Evolutionary conservation across 441 rosid genomes (phyloP).

Genomic region (Adansonia madagascariensis): DNA sequence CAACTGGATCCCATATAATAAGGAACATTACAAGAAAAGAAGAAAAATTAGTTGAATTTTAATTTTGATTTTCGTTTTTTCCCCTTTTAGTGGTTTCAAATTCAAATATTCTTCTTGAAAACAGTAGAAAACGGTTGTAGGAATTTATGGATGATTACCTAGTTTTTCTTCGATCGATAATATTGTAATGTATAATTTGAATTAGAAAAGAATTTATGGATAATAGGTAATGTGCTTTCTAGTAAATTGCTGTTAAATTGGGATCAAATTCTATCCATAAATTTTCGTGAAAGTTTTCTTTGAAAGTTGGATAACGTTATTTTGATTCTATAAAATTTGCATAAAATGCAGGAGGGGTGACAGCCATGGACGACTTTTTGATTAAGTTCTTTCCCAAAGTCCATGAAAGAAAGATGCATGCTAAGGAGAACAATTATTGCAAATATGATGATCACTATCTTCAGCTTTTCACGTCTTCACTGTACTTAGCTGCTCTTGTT

Average conservation of each 20-base stretch:
- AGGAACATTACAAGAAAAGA: no score
- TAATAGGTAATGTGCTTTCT: background rate
- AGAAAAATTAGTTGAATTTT: no score
- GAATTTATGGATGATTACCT: no score
- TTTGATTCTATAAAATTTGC: background rate
- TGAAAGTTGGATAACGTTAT: background rate
- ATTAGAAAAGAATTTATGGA: background rate
- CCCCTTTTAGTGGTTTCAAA: no score
- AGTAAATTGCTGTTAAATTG: background rate
- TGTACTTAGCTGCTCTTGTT: slow-evolving; percentile 62
- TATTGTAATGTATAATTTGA: background rate
- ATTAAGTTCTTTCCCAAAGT: slow-evolving; percentile 57
- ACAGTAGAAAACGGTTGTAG: no score
- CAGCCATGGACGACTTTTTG: slow-evolving; percentile 72
- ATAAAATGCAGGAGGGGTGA: slow-evolving; percentile 58
- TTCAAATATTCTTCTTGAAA: no score
- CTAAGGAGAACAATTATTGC: slow-evolving; percentile 64
- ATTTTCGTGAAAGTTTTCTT: background rate
- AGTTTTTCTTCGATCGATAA: background rate
- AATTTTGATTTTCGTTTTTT: no score
- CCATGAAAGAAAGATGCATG: slow-evolving; percentile 47
- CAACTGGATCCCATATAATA: no score
- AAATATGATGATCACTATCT: slow-evolving; percentile 60
- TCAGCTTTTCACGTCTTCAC: slow-evolving; percentile 70
- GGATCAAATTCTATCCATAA: background rate